Conservation (phyloP, 805 yeast genomes). For the Saccharomycopsis malanga region DNA sequence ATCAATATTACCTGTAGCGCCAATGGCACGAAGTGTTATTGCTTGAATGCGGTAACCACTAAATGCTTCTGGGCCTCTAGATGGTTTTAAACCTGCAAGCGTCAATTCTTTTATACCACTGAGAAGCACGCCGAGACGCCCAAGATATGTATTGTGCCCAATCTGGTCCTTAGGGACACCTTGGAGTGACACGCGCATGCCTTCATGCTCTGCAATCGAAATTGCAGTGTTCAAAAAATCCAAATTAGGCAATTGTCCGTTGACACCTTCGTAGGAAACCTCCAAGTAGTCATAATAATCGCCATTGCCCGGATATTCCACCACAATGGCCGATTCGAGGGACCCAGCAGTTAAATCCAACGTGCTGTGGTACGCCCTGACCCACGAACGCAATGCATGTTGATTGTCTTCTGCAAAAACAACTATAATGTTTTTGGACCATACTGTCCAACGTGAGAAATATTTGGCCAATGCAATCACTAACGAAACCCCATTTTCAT, state of each 20-base stretch:
- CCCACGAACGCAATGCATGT: conserved; percentile 76
- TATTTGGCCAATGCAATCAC: conserved; percentile 69
- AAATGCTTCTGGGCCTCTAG: conserved; percentile 81
- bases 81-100: conserved; percentile 56
- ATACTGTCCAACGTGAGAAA: conserved; percentile 78
- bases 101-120: conserved; percentile 66
- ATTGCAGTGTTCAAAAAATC: conserved; percentile 82
- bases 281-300: conserved; percentile 75
- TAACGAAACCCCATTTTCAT: conserved; percentile 76
- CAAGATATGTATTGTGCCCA: conserved; percentile 40
- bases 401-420: conserved; percentile 73
- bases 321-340: conserved; percentile 79
- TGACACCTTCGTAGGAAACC: conserved; percentile 75
- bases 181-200: conserved; percentile 62
- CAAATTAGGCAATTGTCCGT: conserved; percentile 92
- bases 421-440: conserved; percentile 91
- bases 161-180: conserved; percentile 42
- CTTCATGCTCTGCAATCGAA: conserved; percentile 69
- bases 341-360: conserved; percentile 88
- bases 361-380: conserved; percentile 82
- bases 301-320: conserved; percentile 61
- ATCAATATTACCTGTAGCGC: conserved; percentile 54
- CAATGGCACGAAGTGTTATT: conserved; percentile 66
- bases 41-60: conserved; percentile 97
- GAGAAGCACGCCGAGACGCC: conserved; percentile 51